Base-by-base conservation (phyloP, 495 filamentous ascomycete genomes). In the Lasiosphaeria hispida region DNA sequence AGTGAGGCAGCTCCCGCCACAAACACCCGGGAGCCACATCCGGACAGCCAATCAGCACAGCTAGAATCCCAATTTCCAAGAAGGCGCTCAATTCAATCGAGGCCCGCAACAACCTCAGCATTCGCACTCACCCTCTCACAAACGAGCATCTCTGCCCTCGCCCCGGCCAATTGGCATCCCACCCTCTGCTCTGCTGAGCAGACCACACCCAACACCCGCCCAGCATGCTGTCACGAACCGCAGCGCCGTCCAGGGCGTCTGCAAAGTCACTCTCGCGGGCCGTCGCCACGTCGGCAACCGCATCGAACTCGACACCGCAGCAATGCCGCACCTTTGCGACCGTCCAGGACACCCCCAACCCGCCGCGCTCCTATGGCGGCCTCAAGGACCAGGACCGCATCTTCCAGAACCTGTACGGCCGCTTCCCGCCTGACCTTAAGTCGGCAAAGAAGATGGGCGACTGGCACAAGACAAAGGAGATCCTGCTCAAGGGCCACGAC, bases 391-490 rank as follows among this genome's bases (percentile, higher is more conserved):
- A 97, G 78, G 94, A 98, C 70, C 85, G 94, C 63, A 98, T 98
- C 78, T 98, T 98, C 77, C 92, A 92, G 76, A 98, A 98, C 77
- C 85, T 98, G 17, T 98, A 97, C 77, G 85, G 88, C 59, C 91
- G 94, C 66, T 92, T 89, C 81, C 90, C 90, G 33, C 80, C 89
- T 43, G 92, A 97, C 77, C 75, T 98, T 55, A 91, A 93, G 80
- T 87, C 82, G 59, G 91, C 94, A n/a, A 91, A 88, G 90, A 96
- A 96, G 78, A 96, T 93, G 81, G 94, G 94, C 65, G 95, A 98
- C 74, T 98, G 94, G 94, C 83, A 98, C 77, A 96, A 93, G 81
- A 98, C 94, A 48, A 98, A 98, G 82, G 94, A 98, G 74, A 98
- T 98, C 45, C 72, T 98, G 51, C 72, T 90, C 61, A 97, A 98